Evolutionary conservation across 345 rosid genomes (phyloP), one percentile per base, ranked within the genome.

Genomic region (Citrus maxima): DNA sequence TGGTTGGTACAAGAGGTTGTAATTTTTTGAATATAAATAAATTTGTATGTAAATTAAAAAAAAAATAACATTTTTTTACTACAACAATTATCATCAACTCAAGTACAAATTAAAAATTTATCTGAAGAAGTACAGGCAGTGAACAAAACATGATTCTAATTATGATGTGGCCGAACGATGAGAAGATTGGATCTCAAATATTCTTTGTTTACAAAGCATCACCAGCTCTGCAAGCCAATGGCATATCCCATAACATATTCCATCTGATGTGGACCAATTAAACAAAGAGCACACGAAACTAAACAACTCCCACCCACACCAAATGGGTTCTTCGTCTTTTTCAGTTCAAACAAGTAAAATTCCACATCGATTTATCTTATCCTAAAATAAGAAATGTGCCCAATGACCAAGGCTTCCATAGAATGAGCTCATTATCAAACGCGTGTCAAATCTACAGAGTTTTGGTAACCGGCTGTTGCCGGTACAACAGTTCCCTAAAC

Each of bases 361-460:
- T 16, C 34, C 5, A 34, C n/a, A 0, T 24, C 60, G 32, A 14
- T 46, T 75, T 40, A 18, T 35, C 76, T 79, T 69, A 72, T 82
- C 84, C 74, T 55, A 70, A 74, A 75, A 64, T 62, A 60, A 58
- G 59, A 56, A 74, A 67, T 46, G 34, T 64, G 83, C 80, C 18
- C 51, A 13, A 0, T 13, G 51, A 46, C 82, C 67, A 56, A 72
- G 77, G 78, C 77, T 75, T 79, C 77, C 80, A 78, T 78, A 77
- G 60, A 56, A 63, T 54, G 66, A 62, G 78, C 24, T 67, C 40
- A 49, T 51, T 18, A 38, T 78, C 89, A 3, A 54, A 54, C 91
- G 88, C 88, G 93, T 92, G 90, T 85, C 88, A 49, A 65, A 63
- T 24, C 85, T 79, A 75, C 68, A 58, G 81, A 79, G 61, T 80